These are phyloP conservation scores for Exophiala viscosa DNA, from an alignment of 2,329 filamentous ascomycete genomes.

Conservation along the genomic window DNA sequence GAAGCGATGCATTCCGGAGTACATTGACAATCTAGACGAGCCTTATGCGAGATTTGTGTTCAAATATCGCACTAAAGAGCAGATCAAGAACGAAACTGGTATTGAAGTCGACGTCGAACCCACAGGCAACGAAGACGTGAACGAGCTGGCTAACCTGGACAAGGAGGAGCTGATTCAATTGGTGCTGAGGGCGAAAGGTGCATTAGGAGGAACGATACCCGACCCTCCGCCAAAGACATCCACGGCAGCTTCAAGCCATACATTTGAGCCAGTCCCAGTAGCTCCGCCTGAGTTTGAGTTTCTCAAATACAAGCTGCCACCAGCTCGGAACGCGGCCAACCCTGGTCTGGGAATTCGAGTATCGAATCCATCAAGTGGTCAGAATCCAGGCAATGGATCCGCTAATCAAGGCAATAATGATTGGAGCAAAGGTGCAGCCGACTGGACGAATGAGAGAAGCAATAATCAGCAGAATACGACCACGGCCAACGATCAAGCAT, in stretches of 20 bases:
- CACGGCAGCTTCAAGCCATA: neutral
- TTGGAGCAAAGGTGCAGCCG: neutral
- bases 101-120: conserved; percentile 23
- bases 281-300: conserved; percentile 17
- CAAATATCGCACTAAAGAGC: conserved; percentile 32
- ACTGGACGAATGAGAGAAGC: neutral
- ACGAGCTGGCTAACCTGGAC: conserved; percentile 20
- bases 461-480: neutral
- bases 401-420: neutral
- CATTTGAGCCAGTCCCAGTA: conserved; percentile 19
- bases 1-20: conserved; percentile 29
- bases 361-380: neutral
- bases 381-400: neutral
- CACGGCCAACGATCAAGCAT: neutral
- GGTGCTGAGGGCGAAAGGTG: conserved; percentile 23
- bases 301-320: conserved; percentile 23
- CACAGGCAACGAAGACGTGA: conserved; percentile 20
- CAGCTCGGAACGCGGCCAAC: conserved; percentile 7
- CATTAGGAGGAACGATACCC: conserved; percentile 21
- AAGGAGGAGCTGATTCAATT: conserved; percentile 26
- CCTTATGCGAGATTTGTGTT: conserved; percentile 35
- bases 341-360: conserved; percentile 11
- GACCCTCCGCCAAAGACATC: conserved; percentile 8
- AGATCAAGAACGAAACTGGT: conserved; percentile 23
- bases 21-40: conserved; percentile 32